Conservation (phyloP, 2,329 filamentous ascomycete species). For the Alternaria gaisen region DNA sequence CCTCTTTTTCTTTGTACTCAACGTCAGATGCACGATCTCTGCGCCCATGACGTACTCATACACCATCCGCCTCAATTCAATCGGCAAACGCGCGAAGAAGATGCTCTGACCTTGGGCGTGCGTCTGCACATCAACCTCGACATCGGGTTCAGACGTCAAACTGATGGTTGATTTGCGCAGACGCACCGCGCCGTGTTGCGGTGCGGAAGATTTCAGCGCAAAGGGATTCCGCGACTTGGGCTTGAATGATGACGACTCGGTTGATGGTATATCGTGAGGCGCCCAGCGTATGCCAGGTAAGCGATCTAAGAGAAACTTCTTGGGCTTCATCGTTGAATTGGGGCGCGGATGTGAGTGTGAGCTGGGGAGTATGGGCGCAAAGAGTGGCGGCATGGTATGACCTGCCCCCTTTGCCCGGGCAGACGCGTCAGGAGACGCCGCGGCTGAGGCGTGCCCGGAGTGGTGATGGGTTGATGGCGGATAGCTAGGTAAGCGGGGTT, state of each 20-base stretch:
- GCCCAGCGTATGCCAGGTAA: conserved; percentile 40
- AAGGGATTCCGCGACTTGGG: conserved; percentile 28
- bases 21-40: conserved; percentile 43
- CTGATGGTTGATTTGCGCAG: conserved; percentile 36
- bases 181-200: conserved; percentile 5
- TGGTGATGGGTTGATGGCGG: conserved; percentile 7
- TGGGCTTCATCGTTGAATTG: conserved; percentile 17
- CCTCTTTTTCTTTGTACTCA: conserved; percentile 39
- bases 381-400: conserved; percentile 8
- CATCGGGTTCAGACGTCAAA: conserved; percentile 28
- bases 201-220: conserved; percentile 11
- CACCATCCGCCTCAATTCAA: conserved; percentile 43
- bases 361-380: neutral
- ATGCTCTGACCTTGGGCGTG: conserved; percentile 38
- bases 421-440: neutral
- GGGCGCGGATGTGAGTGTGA: neutral
- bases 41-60: conserved; percentile 43
- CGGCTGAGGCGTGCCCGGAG: neutral
- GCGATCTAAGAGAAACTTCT: conserved; percentile 11
- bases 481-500: conserved; percentile 2
- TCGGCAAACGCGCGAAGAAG: conserved; percentile 44
- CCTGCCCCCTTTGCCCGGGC: neutral
- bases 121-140: conserved; percentile 38
- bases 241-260: conserved; percentile 15
- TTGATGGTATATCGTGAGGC: conserved; percentile 35